Percentiles rank a stretch among this genome's conserved stretches.
phyloP scores from a whole-genome alignment of 176 grass and related monocot genomes.

The Poa annua region DNA sequence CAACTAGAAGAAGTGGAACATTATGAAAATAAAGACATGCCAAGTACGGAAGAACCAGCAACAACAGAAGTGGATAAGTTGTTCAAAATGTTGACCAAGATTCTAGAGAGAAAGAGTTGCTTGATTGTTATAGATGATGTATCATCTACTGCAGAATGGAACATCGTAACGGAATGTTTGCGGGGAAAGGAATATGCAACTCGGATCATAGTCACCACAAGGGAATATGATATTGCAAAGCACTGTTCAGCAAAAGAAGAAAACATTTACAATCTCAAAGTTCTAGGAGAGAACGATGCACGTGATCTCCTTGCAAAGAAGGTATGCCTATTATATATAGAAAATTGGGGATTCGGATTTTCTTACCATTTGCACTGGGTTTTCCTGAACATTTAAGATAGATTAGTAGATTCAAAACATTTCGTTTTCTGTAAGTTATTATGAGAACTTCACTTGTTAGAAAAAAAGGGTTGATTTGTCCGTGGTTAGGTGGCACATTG shows the following conservation, averaged over 20 bases:
- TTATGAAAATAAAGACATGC: background rate
- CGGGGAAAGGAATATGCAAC: background rate
- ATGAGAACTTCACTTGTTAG: no score
- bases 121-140: constrained; percentile 36
- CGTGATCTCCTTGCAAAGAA: background rate
- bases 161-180: background rate
- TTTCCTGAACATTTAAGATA: no score
- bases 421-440: no score
- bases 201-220: background rate
- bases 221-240: background rate
- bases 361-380: no score
- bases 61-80: background rate
- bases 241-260: background rate
- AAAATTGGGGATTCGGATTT: no score
- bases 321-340: background rate
- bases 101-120: background rate
- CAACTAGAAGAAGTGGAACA: background rate
- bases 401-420: no score
- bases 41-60: background rate
- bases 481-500: no score
- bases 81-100: background rate
- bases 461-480: no score
- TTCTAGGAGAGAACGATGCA: background rate
- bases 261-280: background rate
- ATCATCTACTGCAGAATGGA: background rate